Conservation (phyloP, 805 yeast species). For the Saccharomycopsis malanga region DNA sequence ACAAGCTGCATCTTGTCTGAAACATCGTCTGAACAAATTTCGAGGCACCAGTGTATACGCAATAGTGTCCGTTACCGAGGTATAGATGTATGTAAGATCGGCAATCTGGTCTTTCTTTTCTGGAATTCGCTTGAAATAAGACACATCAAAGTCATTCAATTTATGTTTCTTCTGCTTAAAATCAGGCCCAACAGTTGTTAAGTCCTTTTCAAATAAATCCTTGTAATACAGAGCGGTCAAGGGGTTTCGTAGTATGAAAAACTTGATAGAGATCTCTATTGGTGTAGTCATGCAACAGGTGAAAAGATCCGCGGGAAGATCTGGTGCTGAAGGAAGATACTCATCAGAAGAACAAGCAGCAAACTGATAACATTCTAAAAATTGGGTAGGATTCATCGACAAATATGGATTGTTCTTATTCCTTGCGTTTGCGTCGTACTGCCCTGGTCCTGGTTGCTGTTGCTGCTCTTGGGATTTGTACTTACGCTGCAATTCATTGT, state of each 20-base stretch:
- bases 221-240: conserved; percentile 40
- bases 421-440: background rate
- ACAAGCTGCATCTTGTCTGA: conserved; percentile 93
- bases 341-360: conserved; percentile 91
- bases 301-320: conserved; percentile 90
- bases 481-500: conserved; percentile 45
- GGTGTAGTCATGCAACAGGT: conserved; percentile 95
- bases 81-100: conserved; percentile 94
- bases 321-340: conserved; percentile 85
- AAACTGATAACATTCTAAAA: conserved; percentile 81
- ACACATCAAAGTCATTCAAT: conserved; percentile 52
- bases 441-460: background rate
- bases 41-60: conserved; percentile 94
- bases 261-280: conserved; percentile 84
- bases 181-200: conserved; percentile 19
- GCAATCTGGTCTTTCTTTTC: conserved; percentile 95
- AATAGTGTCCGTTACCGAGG: conserved; percentile 95
- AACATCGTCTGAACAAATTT: conserved; percentile 79
- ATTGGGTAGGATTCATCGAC: conserved; percentile 28
- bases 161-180: conserved; percentile 24
- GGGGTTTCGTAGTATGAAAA: conserved; percentile 85
- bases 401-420: conserved; percentile 1
- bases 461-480: conserved; percentile 31
- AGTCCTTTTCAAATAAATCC: conserved; percentile 30
- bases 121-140: conserved; percentile 55